phyloP scores from a whole-genome alignment of 306 rosid genomes.

The Vigna hirtella region DNA sequence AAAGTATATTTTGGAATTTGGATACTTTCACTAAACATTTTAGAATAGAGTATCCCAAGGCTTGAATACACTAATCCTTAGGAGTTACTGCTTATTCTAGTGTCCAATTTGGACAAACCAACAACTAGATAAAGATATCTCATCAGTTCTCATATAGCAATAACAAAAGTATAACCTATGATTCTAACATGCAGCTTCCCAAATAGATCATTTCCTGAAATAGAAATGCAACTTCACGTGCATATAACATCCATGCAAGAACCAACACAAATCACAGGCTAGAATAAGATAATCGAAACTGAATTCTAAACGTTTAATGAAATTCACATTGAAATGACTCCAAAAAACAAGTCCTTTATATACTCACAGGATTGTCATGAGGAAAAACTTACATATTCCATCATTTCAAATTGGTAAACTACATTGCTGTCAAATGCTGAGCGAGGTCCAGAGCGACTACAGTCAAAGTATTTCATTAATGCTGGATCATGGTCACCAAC shows the following conservation, averaged over 20 bases:
- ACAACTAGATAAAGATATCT: slow-evolving; percentile 28
- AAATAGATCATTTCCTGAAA: slow-evolving; percentile 20
- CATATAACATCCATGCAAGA: slow-evolving; percentile 19
- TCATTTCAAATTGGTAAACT: slow-evolving; percentile 84
- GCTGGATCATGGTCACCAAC: slow-evolving; percentile 92
- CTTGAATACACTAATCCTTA: slow-evolving; percentile 13
- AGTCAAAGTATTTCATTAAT: slow-evolving; percentile 82
- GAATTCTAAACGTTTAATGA: slow-evolving; percentile 28
- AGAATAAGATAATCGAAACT: slow-evolving; percentile 2
- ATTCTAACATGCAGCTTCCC: slow-evolving; percentile 13
- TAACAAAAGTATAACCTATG: slow-evolving; percentile 6
- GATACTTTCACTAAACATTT: slow-evolving; percentile 18
- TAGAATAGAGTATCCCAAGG: background rate
- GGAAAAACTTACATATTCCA: slow-evolving; percentile 88
- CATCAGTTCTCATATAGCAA: background rate
- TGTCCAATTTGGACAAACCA: background rate
- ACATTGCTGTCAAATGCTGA: slow-evolving; percentile 63
- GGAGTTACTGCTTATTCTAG: slow-evolving; percentile 3
- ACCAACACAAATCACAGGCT: slow-evolving; percentile 19
- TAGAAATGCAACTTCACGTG: slow-evolving; percentile 24
- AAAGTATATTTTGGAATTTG: slow-evolving; percentile 6
- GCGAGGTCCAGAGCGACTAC: slow-evolving; percentile 62
- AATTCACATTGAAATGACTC: slow-evolving; percentile 24
- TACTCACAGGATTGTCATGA: background rate
- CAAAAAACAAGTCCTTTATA: slow-evolving; percentile 9